Evolutionary conservation across 306 rosid species (phyloP).

Genomic region (Dalbergia cultrata): DNA sequence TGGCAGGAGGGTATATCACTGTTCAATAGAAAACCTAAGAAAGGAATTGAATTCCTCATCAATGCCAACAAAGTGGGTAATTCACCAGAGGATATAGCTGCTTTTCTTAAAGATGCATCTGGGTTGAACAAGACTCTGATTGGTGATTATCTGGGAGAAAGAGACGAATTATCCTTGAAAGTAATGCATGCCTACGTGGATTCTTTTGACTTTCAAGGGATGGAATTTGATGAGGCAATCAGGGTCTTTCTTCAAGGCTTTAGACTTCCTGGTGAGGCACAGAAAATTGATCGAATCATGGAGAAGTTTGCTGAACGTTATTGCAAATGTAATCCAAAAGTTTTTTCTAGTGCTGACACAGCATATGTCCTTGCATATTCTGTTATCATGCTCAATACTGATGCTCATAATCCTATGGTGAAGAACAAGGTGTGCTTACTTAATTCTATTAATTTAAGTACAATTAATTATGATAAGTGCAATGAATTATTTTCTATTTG

Average conservation of each 20-base stretch:
- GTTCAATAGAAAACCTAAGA: slow-evolving; percentile 96
- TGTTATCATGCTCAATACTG: slow-evolving; percentile 96
- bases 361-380: slow-evolving; percentile 99
- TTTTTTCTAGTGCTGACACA: slow-evolving; percentile 95
- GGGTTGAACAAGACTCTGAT: slow-evolving; percentile 93
- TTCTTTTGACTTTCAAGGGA: slow-evolving; percentile 91
- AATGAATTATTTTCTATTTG: slow-evolving; percentile 37
- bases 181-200: slow-evolving; percentile 98
- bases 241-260: slow-evolving; percentile 92
- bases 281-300: slow-evolving; percentile 98
- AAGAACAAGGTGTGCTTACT: slow-evolving; percentile 82
- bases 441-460: slow-evolving; percentile 27
- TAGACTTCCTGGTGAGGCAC: slow-evolving; percentile 99
- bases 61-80: slow-evolving; percentile 94
- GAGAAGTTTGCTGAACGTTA: slow-evolving; percentile 98
- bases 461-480: slow-evolving; percentile 43
- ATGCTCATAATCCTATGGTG: slow-evolving; percentile 97
- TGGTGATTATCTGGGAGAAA: slow-evolving; percentile 98
- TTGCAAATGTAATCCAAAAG: slow-evolving; percentile 95
- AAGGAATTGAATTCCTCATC: slow-evolving; percentile 97
- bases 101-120: slow-evolving; percentile 96
- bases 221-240: slow-evolving; percentile 98
- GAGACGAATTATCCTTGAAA: slow-evolving; percentile 91
- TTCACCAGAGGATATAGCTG: slow-evolving; percentile 94
- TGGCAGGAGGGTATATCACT: slow-evolving; percentile 99